Percentiles rank a stretch among this genome's conserved stretches.
These are phyloP conservation scores for Pleodorina starrii DNA, from an alignment of 139 green algal genomes.

Conservation along the genomic window DNA sequence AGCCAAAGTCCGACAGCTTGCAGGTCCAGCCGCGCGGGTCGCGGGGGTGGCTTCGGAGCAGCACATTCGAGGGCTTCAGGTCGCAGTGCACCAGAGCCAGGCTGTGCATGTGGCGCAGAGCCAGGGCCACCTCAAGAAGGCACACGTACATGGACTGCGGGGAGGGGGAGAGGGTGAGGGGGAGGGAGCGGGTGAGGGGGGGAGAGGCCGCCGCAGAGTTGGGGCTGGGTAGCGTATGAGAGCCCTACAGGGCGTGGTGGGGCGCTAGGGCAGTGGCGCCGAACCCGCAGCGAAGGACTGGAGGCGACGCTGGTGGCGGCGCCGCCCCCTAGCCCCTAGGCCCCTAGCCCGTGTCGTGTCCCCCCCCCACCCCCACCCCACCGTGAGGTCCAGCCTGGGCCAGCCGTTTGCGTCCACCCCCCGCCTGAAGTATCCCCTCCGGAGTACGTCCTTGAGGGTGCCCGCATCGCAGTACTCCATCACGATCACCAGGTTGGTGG, in stretches of 20 bases:
- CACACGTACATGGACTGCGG: slow-evolving; percentile 32
- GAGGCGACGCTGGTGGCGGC: too few species aligned
- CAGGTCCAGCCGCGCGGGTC: slow-evolving; percentile 60
- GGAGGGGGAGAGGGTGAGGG: too few species aligned
- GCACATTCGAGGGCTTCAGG: slow-evolving; percentile 78
- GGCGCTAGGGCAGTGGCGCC: too few species aligned
- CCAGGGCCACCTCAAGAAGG: slow-evolving; percentile 55
- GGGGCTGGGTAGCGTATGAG: too few species aligned
- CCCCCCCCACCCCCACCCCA: neutral
- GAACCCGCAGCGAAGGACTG: too few species aligned
- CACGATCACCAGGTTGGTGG: slow-evolving; percentile 49
- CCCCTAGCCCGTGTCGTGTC: too few species aligned
- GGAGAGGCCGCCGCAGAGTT: too few species aligned
- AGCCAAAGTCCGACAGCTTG: slow-evolving; percentile 75
- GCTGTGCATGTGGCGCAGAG: slow-evolving; percentile 68
- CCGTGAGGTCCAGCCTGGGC: slow-evolving; percentile 31
- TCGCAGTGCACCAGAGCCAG: slow-evolving; percentile 75
- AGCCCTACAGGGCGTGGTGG: too few species aligned
- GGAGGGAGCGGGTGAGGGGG: too few species aligned
- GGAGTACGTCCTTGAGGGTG: slow-evolving; percentile 45
- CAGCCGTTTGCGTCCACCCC: slow-evolving; percentile 37
- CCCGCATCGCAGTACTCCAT: slow-evolving; percentile 54
- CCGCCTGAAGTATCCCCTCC: slow-evolving; percentile 24
- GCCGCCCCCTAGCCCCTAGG: too few species aligned
- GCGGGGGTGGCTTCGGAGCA: slow-evolving; percentile 55